Evolutionary conservation across 1,139 yeast species (phyloP).

Genomic region (Pichia sp.): DNA sequence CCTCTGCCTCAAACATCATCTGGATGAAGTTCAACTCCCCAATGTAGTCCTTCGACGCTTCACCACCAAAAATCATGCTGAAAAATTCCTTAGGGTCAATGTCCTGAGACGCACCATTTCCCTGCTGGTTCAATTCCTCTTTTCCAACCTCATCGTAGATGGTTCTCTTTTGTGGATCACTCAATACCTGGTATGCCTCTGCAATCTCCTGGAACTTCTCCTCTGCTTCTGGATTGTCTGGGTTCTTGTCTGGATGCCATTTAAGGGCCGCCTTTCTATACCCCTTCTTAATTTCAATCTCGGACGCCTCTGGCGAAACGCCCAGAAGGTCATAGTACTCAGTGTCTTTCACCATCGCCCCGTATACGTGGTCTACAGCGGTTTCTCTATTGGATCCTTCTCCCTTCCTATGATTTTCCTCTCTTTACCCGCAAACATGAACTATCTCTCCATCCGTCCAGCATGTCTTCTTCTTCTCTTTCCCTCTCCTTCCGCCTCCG

Average conservation of each 20-base stretch:
- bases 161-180: constrained; percentile 67
- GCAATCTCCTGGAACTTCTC: constrained; percentile 49
- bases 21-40: constrained; percentile 65
- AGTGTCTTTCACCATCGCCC: constrained; percentile 79
- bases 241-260: constrained; percentile 95
- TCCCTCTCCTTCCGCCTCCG: neutral
- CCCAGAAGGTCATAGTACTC: constrained; percentile 79
- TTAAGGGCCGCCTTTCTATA: constrained; percentile 83
- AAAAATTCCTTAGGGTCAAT: constrained; percentile 88
- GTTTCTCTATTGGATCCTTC: too few species aligned
- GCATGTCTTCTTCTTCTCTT: neutral
- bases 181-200: constrained; percentile 79
- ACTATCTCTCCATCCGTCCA: too few species aligned
- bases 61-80: constrained; percentile 89
- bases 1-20: constrained; percentile 47
- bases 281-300: constrained; percentile 85
- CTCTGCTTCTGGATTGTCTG: constrained; percentile 79
- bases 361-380: too few species aligned
- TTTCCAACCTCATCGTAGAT: constrained; percentile 84
- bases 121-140: constrained; percentile 44
- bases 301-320: constrained; percentile 65
- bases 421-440: too few species aligned
- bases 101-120: constrained; percentile 53
- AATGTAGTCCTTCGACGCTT: constrained; percentile 78
- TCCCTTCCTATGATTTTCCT: too few species aligned